Evolutionary conservation across 192 early-diverging fungal genomes (phyloP), one percentile per base, ranked within the genome.

Genomic region (Piromyces sp.): DNA sequence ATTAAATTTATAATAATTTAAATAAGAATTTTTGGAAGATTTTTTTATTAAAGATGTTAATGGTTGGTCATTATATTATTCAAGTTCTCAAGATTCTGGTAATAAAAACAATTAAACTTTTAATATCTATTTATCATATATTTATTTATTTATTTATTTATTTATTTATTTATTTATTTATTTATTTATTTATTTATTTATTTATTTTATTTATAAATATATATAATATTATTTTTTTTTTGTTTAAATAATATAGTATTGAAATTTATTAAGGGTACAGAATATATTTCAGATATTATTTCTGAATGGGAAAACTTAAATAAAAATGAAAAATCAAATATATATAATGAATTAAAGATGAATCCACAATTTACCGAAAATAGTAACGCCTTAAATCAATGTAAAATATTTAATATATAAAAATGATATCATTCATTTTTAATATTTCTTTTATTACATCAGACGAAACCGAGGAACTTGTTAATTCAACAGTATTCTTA

Each of bases 61-160:
- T 16, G 87, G 89, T 19, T 90, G 89, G 89, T 89, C 89, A n/a
- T 80, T 90, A 16, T 90, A 86, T 82, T 85, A 86, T 40, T 80
- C 83, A 4, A 40, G 82, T n/a, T 78, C 80, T 40, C 83, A 85
- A 29, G 29, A 31, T 17, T 85, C 83, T 87, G 13, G 78, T 30
- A 31, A 33, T 80, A 13, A 82, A 2, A 40, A 31, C 19, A 81
- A 14, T 30, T 6, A 84, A 29, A 22, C 42, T 31, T 31, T 26
- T 13, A 30, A 30, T 30, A 29, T 29, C n/a, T 86, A 83, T 29
- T 68, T 6, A 29, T 84, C 12, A 17, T 40, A 51, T 33, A 12
- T 12, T 82, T 28, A 58, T 85, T 79, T 22, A 79, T 30, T 82
- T 87, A 90, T 30, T 79, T 38, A 38, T 38, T 14, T 38, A 13